Evolutionary conservation across 2,329 filamentous ascomycete species (phyloP).

Genomic region (Claviceps capensis): DNA sequence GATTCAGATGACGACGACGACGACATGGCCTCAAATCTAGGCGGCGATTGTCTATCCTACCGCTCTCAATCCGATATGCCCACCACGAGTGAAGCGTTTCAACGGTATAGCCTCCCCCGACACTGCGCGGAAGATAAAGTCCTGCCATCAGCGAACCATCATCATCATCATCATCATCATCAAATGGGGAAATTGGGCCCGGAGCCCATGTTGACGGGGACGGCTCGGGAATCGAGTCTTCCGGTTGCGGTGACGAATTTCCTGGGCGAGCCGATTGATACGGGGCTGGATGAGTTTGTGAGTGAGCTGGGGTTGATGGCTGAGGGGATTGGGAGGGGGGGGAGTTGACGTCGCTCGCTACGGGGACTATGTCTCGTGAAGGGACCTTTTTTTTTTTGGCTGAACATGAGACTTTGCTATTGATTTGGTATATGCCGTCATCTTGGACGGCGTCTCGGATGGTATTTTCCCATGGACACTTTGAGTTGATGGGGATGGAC

Average conservation of each 20-base stretch:
- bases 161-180: neutral
- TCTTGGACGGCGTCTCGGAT: too few species aligned
- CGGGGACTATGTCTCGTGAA: too few species aligned
- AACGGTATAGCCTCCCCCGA: slow-evolving; percentile 34
- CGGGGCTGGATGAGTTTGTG: slow-evolving; percentile 26
- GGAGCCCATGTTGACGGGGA: slow-evolving; percentile 14
- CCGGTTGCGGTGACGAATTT: slow-evolving; percentile 13
- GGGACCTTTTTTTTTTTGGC: too few species aligned
- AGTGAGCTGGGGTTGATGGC: slow-evolving; percentile 40
- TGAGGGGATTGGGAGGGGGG: slow-evolving; percentile 27
- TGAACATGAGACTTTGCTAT: too few species aligned
- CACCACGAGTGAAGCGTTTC: slow-evolving; percentile 12
- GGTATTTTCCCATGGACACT: too few species aligned
- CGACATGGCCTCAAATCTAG: slow-evolving; percentile 22
- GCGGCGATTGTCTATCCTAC: slow-evolving; percentile 21
- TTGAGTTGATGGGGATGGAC: too few species aligned
- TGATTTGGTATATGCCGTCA: too few species aligned
- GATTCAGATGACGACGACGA: slow-evolving; percentile 31
- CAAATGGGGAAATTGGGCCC: slow-evolving; percentile 10
- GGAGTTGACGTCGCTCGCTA: neutral
- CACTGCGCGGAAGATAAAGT: slow-evolving; percentile 12
- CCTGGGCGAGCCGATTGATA: slow-evolving; percentile 22
- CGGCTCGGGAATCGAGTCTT: slow-evolving; percentile 10
- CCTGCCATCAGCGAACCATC: neutral
- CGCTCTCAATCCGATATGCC: slow-evolving; percentile 10